phyloP scores from a whole-genome alignment of 345 rosid genomes.

The Angophora floribunda region DNA sequence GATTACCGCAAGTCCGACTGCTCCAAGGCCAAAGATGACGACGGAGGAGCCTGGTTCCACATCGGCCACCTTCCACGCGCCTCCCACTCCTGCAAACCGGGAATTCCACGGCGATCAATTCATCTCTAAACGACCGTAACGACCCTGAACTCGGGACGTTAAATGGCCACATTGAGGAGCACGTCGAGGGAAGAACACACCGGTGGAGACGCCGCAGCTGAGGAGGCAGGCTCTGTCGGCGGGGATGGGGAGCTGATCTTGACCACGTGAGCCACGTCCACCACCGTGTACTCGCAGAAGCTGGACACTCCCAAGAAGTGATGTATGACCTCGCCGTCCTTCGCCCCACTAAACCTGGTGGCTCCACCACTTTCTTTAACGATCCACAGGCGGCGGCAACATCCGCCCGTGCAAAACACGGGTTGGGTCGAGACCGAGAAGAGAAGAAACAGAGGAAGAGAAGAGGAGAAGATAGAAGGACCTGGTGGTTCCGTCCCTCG shows the following conservation, averaged over 20 bases:
- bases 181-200: constrained; percentile 1
- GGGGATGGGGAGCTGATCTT: constrained; percentile 30
- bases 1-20: constrained; percentile 62
- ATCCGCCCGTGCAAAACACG: background rate
- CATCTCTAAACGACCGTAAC: background rate
- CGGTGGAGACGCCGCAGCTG: constrained; percentile 57
- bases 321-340: constrained; percentile 37
- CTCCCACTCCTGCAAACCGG: constrained; percentile 46
- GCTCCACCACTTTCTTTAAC: background rate
- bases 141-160: background rate
- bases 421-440: background rate
- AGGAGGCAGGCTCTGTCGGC: constrained; percentile 47
- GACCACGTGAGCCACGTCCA: constrained; percentile 45
- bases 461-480: background rate
- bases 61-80: constrained; percentile 54
- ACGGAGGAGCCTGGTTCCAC: constrained; percentile 54
- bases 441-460: background rate
- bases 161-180: background rate
- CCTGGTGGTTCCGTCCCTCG: constrained; percentile 42
- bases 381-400: background rate
- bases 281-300: constrained; percentile 62
- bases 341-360: constrained; percentile 34
- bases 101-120: background rate
- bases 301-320: constrained; percentile 54
- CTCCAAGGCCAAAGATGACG: constrained; percentile 70